Evolutionary conservation across 345 rosid genomes (phyloP).

Genomic region (Psidium friedrichsthalianum): DNA sequence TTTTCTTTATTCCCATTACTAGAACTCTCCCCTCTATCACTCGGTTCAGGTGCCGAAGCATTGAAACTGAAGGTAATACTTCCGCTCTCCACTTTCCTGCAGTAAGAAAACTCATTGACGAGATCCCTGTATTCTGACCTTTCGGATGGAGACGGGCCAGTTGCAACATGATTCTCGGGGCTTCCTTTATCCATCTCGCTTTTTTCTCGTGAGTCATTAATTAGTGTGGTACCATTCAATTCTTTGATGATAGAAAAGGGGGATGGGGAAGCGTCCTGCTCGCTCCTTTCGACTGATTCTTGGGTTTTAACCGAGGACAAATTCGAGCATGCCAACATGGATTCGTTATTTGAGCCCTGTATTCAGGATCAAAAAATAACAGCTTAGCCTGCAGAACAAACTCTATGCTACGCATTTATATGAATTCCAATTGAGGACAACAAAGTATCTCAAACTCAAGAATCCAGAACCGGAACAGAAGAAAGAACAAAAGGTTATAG

Average conservation of each 20-base stretch:
- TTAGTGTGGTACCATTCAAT: background rate
- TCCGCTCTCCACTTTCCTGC: conserved; percentile 15
- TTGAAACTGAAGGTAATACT: conserved; percentile 15
- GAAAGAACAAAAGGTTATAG: background rate
- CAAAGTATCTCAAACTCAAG: background rate
- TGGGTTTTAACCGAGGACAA: background rate
- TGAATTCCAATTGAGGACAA: background rate
- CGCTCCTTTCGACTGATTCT: background rate
- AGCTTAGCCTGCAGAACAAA: background rate
- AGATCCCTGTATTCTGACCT: conserved; percentile 6
- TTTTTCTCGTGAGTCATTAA: background rate
- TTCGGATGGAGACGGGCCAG: background rate
- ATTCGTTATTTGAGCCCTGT: background rate
- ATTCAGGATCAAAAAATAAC: background rate
- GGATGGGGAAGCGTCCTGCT: background rate
- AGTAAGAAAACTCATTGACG: conserved; percentile 2
- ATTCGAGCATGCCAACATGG: background rate
- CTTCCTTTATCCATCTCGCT: background rate
- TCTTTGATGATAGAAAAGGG: background rate
- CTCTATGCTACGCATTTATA: background rate
- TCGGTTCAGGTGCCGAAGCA: conserved; percentile 9
- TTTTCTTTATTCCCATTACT: conserved; percentile 2
- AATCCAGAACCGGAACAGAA: background rate
- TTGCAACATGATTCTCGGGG: background rate
- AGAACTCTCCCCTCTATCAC: conserved; percentile 1